Base-by-base conservation (phyloP, 371 early-diverging fungal genomes). In the Umbelopsis sp. region DNA sequence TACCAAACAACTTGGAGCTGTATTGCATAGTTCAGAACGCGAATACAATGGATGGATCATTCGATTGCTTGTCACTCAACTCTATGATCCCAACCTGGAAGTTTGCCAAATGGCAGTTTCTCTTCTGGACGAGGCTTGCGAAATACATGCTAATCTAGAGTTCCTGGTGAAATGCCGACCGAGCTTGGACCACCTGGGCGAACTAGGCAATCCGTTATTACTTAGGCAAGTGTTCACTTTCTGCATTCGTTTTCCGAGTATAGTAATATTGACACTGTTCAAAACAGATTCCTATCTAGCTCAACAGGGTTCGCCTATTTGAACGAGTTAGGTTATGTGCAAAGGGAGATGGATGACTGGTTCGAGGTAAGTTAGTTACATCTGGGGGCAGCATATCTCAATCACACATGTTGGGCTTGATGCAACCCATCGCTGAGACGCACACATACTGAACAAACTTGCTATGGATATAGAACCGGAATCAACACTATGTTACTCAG, bases 331-430 rank as follows among this genome's bases (percentile, higher is more conserved):
- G 91, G 87, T 14, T 94, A 92, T 74, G 86, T 94, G 9, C 89
- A 92, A 62, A 80, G 79, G 38, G 93, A 96, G 75, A 89, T 94
- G 87, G 88, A 90, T 51, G 85, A 88, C 22, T 96, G 96, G 96
- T 89, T 89, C 68, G 88, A 90, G 83, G 96, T 93, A 79, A 50
- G 74, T 24, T 45, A 4, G 37, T 16, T 44, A 0, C 4, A 29
- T 29, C 4, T 29, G 4, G 29, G 29, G 1, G 29, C 29, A 29
- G 29, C 29, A 4, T 3, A 29, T 29, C 29, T 4, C 29, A 29
- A 41, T 41, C 41, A 41, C 1, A 41, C 41, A 1, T 41, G 41
- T 7, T 12, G 41, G 41, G 12, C 29, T 41, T 41, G 7, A 41
- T 10, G 41, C 12, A 12, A 7, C 10, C 12, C 12, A 10, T 7